Evolutionary conservation across 768 basidiomycete species (phyloP), one percentile per base, ranked within the genome.

Genomic region (Lyophyllum semitale): DNA sequence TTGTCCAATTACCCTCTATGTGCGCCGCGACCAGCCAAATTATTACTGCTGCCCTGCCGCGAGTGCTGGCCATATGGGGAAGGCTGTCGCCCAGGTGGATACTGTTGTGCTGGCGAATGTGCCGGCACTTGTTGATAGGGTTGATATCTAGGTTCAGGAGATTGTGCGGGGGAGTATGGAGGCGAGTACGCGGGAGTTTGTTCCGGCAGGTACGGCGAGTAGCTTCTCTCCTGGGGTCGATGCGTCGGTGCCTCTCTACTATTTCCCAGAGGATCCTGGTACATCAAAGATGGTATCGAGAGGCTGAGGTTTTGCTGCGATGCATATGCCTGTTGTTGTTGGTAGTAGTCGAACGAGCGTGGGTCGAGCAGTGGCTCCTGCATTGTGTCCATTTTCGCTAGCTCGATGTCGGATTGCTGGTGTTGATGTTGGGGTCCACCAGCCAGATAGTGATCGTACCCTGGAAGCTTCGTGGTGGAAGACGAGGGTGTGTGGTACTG

Each of bases 201-300:
- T 51, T 60, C 60, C 27, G 53, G 51, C 42, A 59, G 57, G 46
- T 63, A 59, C 48, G 74, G 71, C 13, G 75, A 72, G 56, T 75
- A 73, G 27, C 66, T 63, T 18, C 73, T 61, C 55, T 74, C 73
- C 66, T 75, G 78, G 5, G 85, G 86, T 53, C 89, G 77, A 63
- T 89, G 86, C 1, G 84, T 65, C 1, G 88, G 82, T 5, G 87
- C 86, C 61, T 88, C 83, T 43, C 85, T 75, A 4, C 71, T 76
- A 11, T 74, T 73, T 63, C 55, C 71, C 53, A 58, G 58, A 54
- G 65, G 53, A 59, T 71, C 51, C 58, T 75, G 60, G 55, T 79
- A 72, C 63, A 81, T 61, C 65, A 80, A 69, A 1, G 75, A 73
- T 1, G 81, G 78, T 3, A 76, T 67, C 8, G 74, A 67, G 7